Base-by-base conservation (phyloP, 179 eudicot species). In the Silene noctiflora region DNA sequence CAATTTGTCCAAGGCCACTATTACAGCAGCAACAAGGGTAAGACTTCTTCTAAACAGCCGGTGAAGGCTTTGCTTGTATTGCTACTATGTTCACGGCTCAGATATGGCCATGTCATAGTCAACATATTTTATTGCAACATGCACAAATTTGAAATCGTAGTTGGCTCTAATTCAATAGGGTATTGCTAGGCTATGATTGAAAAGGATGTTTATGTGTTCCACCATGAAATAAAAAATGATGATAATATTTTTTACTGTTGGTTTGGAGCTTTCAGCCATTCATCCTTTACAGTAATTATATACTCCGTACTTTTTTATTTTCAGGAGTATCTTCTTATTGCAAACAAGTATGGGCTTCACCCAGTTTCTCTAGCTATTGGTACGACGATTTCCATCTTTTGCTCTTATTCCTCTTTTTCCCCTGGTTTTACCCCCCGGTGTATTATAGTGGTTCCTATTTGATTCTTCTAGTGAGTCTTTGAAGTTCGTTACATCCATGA, bases 321-420 rank as follows among this genome's bases (percentile, higher is more conserved):
- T 83, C 94, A 94, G 98, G 91, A 83, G 67, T 92, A 94, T 81
- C 79, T 88, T 75, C 86, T 74, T 25, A 86, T 94, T 71, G 94
- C 98, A 53, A 69, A 80, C 48, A 89, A 84, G 74, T 89, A 85
- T 81, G 91, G 87, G 44, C 77, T 90, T 76, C 90, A 89, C 66
- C 96, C 98, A 19, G 89, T 92, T 75, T 86, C 97, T 75, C 84
- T 94, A 46, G 97, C 98, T 22, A 83, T 94, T 58, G 97, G 98
- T 94, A 89, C 74, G 82, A 19, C 10, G 59, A 4, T 73, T 42
- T 13, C 27, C 53, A 29, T 21, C 61, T 51, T 14, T 53, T 53
- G 4, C 58, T 5, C 55, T n/a, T 17, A 0, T 10, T 39, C 31
- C 39, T 10, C 13, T 1, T 55, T 21, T 39, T 3, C 4, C 16